Evolutionary conservation across 768 basidiomycete genomes (phyloP), one percentile per base, ranked within the genome.

Genomic region (Flagelloscypha sp.): DNA sequence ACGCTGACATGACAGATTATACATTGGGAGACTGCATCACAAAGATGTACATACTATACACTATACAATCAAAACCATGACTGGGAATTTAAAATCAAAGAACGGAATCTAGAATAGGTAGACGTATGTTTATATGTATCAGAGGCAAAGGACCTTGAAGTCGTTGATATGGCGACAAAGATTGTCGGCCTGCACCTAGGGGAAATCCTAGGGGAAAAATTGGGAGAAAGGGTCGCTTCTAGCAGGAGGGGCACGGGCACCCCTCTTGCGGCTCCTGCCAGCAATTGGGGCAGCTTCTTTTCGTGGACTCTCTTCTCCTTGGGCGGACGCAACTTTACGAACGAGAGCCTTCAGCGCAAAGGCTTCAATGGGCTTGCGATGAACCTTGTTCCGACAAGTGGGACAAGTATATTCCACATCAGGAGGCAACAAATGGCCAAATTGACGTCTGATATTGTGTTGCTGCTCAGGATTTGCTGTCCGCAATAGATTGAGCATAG

Each of bases 371-470:
- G 83, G 83, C 15, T 61, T 65, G 9, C 48, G 61, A 20, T 56
- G 50, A 8, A 79, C 68, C 9, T 52, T 45, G 30, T 65, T 58
- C 34, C 83, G 65, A 46, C 83, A 86, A 4, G 70, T 72, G 3
- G 83, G 83, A 37, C 83, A 86, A 2, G 74, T 74, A 44, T 79
- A 84, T 20, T 65, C 50, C 0, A 78, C 79, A 23, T 62, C 55
- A 5, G 57, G 59, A 44, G 29, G 61, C 49, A 31, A 53, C 19
- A 45, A 44, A 3, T 52, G 33, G 12, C 50, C 47, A 3, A 56
- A 49, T 21, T 54, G 47, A 15, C 41, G 46, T 16, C 45, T 43
- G 46, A 48, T 47, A 11, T 38, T 47, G 34, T 42, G 42, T 28
- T 23, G 37, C 30, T 24, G 42, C 36, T 23, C 39, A 35, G 44